These are phyloP conservation scores for Podospora comata DNA, from an alignment of 495 filamentous ascomycete genomes.

Conservation along the genomic window DNA sequence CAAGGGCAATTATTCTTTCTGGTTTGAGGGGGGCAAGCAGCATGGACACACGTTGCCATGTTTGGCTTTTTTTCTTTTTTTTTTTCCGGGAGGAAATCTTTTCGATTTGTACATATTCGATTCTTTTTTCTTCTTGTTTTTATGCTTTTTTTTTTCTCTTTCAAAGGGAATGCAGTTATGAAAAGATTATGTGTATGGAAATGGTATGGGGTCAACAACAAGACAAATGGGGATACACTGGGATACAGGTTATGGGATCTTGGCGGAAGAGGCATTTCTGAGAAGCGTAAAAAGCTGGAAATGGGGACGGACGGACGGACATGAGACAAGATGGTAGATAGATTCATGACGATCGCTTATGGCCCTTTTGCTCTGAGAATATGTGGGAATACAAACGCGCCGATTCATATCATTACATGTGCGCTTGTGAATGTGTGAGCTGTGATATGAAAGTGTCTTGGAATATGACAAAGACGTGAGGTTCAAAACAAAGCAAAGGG, in stretches of 20 bases:
- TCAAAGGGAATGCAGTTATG: background rate
- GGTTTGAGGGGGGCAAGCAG: background rate
- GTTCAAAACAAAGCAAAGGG: too few species aligned
- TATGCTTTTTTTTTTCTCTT: background rate
- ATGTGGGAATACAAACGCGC: too few species aligned
- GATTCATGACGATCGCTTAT: background rate
- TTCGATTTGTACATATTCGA: background rate
- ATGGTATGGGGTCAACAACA: background rate
- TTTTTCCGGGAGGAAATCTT: background rate
- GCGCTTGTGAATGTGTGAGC: too few species aligned
- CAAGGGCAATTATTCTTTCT: background rate
- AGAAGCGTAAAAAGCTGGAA: too few species aligned
- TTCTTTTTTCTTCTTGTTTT: background rate
- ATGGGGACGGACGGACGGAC: background rate
- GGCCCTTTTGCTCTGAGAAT: background rate
- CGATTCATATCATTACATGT: too few species aligned
- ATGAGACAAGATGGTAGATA: background rate
- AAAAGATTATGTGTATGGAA: background rate
- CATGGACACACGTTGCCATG: background rate
- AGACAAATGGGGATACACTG: background rate
- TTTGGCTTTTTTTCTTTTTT: background rate
- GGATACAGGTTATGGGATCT: background rate
- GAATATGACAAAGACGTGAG: too few species aligned
- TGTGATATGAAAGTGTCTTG: too few species aligned
- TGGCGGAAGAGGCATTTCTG: background rate